phyloP scores from a whole-genome alignment of 1,284 basidiomycete genomes.

The Grifola frondosa region DNA sequence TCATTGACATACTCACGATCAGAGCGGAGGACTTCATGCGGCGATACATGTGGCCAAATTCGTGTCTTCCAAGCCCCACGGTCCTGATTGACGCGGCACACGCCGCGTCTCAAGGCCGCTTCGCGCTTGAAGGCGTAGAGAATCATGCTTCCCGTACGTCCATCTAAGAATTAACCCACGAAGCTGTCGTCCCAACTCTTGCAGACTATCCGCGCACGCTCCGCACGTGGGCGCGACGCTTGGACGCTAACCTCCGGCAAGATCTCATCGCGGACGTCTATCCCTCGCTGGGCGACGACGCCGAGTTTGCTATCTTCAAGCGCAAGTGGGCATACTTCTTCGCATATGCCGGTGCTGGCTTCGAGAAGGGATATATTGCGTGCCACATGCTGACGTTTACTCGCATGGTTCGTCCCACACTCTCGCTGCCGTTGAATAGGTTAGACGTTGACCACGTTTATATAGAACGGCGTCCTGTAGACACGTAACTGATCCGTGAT shows the following conservation, averaged over 20 bases:
- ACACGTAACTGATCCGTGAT: too few species aligned
- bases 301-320: constrained; percentile 11
- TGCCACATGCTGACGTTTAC: too few species aligned
- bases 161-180: neutral
- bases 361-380: too few species aligned
- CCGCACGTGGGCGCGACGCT: constrained; percentile 42
- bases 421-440: too few species aligned
- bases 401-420: too few species aligned
- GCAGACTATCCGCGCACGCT: constrained; percentile 49
- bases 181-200: too few species aligned
- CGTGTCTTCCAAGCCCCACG: constrained; percentile 43
- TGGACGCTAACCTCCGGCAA: neutral
- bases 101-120: constrained; percentile 32
- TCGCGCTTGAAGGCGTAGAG: constrained; percentile 42
- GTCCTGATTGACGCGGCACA: constrained; percentile 24
- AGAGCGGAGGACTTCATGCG: constrained; percentile 44
- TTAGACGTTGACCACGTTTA: too few species aligned
- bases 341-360: constrained; percentile 20
- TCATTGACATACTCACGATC: constrained; percentile 1
- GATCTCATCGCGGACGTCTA: constrained; percentile 7
- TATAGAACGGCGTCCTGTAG: too few species aligned
- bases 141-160: constrained; percentile 41
- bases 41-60: constrained; percentile 50
- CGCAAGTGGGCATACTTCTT: constrained; percentile 22
- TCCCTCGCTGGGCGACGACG: constrained; percentile 7